Evolutionary conservation across 306 rosid species (phyloP).

Genomic region (Leucaena leucocephala): DNA sequence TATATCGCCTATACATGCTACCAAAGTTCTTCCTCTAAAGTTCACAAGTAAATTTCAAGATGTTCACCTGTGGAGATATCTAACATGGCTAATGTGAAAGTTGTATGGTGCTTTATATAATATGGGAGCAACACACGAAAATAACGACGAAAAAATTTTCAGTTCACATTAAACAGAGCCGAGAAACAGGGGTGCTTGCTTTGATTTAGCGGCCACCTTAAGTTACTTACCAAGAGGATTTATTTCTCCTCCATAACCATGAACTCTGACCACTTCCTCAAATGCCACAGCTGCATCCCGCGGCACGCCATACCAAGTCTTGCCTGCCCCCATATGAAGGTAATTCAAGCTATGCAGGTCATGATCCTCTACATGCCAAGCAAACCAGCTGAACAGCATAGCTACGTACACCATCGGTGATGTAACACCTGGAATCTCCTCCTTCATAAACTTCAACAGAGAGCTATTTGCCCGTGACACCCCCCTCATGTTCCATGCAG

Average conservation of each 20-base stretch:
- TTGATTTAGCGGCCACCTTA: conserved; percentile 10
- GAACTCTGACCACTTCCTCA: conserved; percentile 92
- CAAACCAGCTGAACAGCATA: conserved; percentile 98
- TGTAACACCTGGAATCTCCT: conserved; percentile 98
- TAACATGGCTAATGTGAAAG: background rate
- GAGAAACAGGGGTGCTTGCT: conserved; percentile 33
- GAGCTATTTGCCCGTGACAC: conserved; percentile 89
- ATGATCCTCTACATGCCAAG: conserved; percentile 99
- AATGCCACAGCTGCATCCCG: conserved; percentile 93
- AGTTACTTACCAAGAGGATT: conserved; percentile 91
- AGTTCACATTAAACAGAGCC: background rate
- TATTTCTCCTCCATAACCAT: conserved; percentile 92
- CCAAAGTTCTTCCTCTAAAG: conserved; percentile 6
- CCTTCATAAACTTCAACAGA: conserved; percentile 94
- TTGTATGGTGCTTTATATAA: background rate
- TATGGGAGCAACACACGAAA: background rate
- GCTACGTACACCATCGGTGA: conserved; percentile 97
- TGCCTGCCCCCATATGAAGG: conserved; percentile 88
- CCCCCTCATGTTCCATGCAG: conserved; percentile 94
- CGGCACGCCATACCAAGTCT: conserved; percentile 98
- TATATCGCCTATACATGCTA: background rate
- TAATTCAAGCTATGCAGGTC: conserved; percentile 96
- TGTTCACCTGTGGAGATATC: background rate
- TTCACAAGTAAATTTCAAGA: background rate
- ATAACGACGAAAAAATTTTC: background rate